Evolutionary conservation across 106 monocot species (phyloP).

Genomic region (Dendrobium chrysotoxum): DNA sequence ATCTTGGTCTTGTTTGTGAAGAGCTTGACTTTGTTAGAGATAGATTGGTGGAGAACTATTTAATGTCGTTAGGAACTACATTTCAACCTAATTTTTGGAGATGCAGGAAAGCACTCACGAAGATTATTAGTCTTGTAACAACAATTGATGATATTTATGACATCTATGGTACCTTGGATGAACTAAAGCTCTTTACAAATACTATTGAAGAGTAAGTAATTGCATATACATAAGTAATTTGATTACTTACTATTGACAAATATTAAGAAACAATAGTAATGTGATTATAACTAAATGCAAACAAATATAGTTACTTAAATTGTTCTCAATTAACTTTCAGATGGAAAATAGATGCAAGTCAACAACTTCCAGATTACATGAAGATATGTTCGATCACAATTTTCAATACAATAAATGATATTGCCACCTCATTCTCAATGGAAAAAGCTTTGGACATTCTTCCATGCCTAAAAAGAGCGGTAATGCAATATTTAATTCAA

Average conservation of each 20-base stretch:
- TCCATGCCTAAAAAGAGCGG: background rate
- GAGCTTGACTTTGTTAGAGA: no score
- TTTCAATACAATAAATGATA: conserved; percentile 17
- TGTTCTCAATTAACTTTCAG: conserved; percentile 6
- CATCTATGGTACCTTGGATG: conserved; percentile 48
- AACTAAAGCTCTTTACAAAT: conserved; percentile 44
- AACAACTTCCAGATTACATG: conserved; percentile 27
- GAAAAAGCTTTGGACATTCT: background rate
- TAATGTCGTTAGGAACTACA: conserved; percentile 13
- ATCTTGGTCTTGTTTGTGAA: no score
- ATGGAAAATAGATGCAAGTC: conserved; percentile 16
- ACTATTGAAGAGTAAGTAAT: conserved; percentile 34
- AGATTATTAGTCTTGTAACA: conserved; percentile 20
- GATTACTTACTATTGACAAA: no score
- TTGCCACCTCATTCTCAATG: background rate
- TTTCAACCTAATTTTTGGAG: conserved; percentile 11
- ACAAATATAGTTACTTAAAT: no score
- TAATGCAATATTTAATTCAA: background rate
- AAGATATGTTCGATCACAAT: conserved; percentile 13
- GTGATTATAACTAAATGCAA: no score
- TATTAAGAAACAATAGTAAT: no score
- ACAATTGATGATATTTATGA: conserved; percentile 58
- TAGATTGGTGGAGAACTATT: conserved; percentile 35
- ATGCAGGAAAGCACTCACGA: conserved; percentile 13
- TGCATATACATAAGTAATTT: no score